phyloP scores from a whole-genome alignment of 2,329 filamentous ascomycete genomes.

The Raffaelea albimanens region DNA sequence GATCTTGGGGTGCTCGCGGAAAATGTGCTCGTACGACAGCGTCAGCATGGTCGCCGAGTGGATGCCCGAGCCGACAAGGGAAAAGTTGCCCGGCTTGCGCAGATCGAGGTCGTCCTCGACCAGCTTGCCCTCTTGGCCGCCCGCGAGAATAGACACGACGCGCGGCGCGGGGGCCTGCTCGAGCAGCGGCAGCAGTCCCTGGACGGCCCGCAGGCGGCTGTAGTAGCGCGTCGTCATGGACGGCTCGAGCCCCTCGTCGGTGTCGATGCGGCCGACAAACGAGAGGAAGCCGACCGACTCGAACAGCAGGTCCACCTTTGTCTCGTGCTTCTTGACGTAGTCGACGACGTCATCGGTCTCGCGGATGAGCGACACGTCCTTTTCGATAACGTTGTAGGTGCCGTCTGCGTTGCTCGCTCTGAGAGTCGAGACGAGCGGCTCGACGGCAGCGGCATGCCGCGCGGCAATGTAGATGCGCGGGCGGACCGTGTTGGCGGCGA shows the following conservation, averaged over 20 bases:
- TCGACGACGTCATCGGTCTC: constrained; percentile 39
- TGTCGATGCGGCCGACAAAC: constrained; percentile 29
- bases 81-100: constrained; percentile 9
- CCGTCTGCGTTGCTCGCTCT: constrained; percentile 32
- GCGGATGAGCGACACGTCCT: constrained; percentile 35
- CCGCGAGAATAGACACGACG: constrained; percentile 44
- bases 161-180: constrained; percentile 29
- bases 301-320: constrained; percentile 28
- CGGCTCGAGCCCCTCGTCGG: constrained; percentile 45
- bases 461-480: constrained; percentile 39
- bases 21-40: constrained; percentile 38
- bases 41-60: constrained; percentile 36
- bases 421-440: constrained; percentile 31
- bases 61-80: constrained; percentile 17
- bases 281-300: constrained; percentile 3
- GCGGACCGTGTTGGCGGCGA: constrained; percentile 27
- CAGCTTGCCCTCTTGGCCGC: constrained; percentile 34
- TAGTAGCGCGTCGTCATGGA: constrained; percentile 46
- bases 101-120: constrained; percentile 23
- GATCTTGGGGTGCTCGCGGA: constrained; percentile 31
- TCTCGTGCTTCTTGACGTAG: constrained; percentile 39
- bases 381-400: constrained; percentile 31
- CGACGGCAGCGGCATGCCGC: constrained; percentile 28
- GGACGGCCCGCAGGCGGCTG: constrained; percentile 44
- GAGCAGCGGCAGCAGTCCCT: constrained; percentile 48